Percentiles rank a stretch among this genome's conserved stretches.
These are phyloP conservation scores for Obba rivulosa DNA, from an alignment of 768 basidiomycete genomes.

Conservation along the genomic window DNA sequence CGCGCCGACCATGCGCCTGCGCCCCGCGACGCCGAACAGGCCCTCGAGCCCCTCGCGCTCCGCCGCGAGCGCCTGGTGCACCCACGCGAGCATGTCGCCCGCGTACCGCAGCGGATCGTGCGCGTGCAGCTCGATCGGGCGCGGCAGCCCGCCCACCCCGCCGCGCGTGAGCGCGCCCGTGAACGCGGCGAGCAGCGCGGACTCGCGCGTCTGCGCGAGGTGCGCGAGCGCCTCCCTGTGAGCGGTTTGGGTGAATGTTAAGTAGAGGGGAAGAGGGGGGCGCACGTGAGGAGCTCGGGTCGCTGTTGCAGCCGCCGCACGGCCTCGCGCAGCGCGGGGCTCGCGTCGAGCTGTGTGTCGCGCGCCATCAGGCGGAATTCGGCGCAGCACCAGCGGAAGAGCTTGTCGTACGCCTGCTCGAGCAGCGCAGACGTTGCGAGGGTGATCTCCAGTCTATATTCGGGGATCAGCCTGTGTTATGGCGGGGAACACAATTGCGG, in stretches of 20 bases:
- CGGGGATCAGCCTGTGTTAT: background rate
- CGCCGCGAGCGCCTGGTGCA: conserved; percentile 92
- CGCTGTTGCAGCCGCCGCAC: conserved; percentile 69
- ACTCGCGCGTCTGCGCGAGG: conserved; percentile 79
- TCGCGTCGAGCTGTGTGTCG: conserved; percentile 70
- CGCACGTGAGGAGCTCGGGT: conserved; percentile 72
- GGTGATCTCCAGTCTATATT: conserved; percentile 80
- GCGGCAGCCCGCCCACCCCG: conserved; percentile 75
- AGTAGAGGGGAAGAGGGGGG: conserved; percentile 1
- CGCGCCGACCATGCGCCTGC: conserved; percentile 71
- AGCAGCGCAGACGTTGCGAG: conserved; percentile 72
- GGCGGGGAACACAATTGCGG: background rate
- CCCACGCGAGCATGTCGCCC: conserved; percentile 98
- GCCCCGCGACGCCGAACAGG: conserved; percentile 67
- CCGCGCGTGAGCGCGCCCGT: conserved; percentile 85
- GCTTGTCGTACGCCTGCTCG: conserved; percentile 87
- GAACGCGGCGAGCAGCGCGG: conserved; percentile 76
- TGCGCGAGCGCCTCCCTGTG: conserved; percentile 66
- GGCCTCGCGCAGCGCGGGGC: conserved; percentile 59
- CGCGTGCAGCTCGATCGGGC: conserved; percentile 95
- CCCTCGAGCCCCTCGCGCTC: conserved; percentile 92
- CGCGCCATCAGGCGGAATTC: conserved; percentile 79
- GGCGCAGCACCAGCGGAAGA: conserved; percentile 77
- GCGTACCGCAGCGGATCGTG: conserved; percentile 96
- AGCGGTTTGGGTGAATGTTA: conserved; percentile 19